Evolutionary conservation across 805 yeast genomes (phyloP), one percentile per base, ranked within the genome.

Genomic region (Wickerhamomyces canadensis): DNA sequence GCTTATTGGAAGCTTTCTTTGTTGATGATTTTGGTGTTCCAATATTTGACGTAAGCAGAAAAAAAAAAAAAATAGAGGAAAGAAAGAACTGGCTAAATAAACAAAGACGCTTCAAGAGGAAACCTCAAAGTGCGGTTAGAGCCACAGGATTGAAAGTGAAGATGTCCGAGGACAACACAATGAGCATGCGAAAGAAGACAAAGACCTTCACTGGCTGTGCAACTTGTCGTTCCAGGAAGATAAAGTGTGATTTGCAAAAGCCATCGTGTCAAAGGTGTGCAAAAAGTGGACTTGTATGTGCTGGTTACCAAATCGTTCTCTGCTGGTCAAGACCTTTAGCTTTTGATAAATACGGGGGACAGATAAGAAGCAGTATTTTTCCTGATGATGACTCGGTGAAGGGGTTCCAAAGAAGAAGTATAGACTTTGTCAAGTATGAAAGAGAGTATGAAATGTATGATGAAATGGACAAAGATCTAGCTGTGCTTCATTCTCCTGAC

Each of bases 161-260:
- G 19, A 14, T 16, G 17, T 13, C 8, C 8, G 25, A n/a, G 14
- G 18, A 31, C 4, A 14, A 15, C 23, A 14, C 32, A n/a, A 9
- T 29, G 21, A 16, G 10, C 8, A 18, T 15, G 29, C 52, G 48
- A 42, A 67, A 60, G 43, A 61, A 79, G 40, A 72, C 75, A 8
- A 88, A 87, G 54, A 79, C 93, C 0, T 87, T 85, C 53, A 78
- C 84, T 0, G 96, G 96, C 1, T 88, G 96, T 55, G 85, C 85
- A 67, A 84, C 95, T 0, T 87, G 96, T 52, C 69, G 96, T 31
- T 65, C 80, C 13, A 60, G 96, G 31, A 84, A 86, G 57, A 80
- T 87, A 33, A 78, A 84, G 40, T 88, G 96, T 58, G 95, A 86
- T 55, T 64, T 83, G 38, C 64, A 68, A 13, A 72, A 70, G 45